phyloP scores from a whole-genome alignment of 106 monocot species.

The Allium cepa region DNA sequence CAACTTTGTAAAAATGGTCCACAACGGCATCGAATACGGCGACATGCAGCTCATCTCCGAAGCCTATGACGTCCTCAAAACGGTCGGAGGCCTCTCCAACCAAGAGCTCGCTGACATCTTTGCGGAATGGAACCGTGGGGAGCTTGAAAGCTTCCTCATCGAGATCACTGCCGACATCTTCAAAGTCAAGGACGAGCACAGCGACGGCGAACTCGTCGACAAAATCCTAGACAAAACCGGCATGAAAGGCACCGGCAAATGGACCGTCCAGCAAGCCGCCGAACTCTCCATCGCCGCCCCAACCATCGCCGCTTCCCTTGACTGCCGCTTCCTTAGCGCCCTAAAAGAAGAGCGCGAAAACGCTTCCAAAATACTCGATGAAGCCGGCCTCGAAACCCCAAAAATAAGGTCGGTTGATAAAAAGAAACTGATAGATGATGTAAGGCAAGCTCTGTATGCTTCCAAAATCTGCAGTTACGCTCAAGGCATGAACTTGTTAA shows the following conservation, averaged over 20 bases:
- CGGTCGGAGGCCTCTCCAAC: conserved; percentile 16
- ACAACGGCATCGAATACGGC: conserved; percentile 30
- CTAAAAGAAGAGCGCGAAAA: conserved; percentile 44
- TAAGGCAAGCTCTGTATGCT: conserved; percentile 45
- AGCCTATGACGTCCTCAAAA: conserved; percentile 23
- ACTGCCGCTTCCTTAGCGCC: conserved; percentile 24
- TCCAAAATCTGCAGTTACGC: conserved; percentile 60
- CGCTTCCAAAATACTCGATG: conserved; percentile 22
- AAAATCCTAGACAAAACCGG: conserved; percentile 28
- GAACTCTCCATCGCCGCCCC: conserved; percentile 28
- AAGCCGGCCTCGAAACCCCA: conserved; percentile 25
- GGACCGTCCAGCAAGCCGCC: conserved; percentile 27
- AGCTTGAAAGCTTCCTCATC: conserved; percentile 32
- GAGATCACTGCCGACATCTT: conserved; percentile 34
- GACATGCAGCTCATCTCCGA: conserved; percentile 33
- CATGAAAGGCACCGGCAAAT: conserved; percentile 31
- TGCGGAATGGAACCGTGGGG: conserved; percentile 25
- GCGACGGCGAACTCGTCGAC: conserved; percentile 21
- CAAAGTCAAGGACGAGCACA: conserved; percentile 16
- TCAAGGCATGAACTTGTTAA: conserved; percentile 46
- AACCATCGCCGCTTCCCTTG: conserved; percentile 24
- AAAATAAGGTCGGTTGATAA: conserved; percentile 21
- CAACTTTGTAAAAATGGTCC: conserved; percentile 33
- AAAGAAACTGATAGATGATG: conserved; percentile 31
- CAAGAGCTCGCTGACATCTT: conserved; percentile 19